Evolutionary conservation across 2,329 filamentous ascomycete genomes (phyloP).

Genomic region (Epicoccum sorghinum): DNA sequence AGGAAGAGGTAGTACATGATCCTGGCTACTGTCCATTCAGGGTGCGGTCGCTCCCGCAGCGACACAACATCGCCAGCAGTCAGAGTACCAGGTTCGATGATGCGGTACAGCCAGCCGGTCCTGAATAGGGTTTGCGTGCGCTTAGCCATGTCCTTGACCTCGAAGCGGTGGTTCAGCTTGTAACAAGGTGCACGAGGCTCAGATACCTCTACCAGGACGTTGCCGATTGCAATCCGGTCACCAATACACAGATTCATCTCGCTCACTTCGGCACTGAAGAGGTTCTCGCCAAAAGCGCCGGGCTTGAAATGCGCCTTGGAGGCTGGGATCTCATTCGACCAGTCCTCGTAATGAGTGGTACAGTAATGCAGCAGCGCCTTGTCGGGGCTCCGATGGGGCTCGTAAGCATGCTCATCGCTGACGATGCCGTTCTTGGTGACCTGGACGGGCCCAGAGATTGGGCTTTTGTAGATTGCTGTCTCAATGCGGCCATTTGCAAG

Average conservation of each 20-base stretch:
- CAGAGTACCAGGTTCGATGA: slow-evolving; percentile 62
- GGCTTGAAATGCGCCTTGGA: slow-evolving; percentile 59
- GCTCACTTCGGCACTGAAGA: slow-evolving; percentile 64
- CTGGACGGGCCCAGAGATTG: slow-evolving; percentile 53
- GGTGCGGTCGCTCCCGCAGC: slow-evolving; percentile 62
- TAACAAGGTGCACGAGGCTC: slow-evolving; percentile 70
- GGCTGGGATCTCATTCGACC: slow-evolving; percentile 60
- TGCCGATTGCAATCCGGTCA: slow-evolving; percentile 61
- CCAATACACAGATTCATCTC: slow-evolving; percentile 71
- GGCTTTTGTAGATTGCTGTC: slow-evolving; percentile 64
- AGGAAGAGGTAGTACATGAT: slow-evolving; percentile 68
- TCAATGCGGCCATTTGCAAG: slow-evolving; percentile 55
- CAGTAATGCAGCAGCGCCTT: slow-evolving; percentile 70
- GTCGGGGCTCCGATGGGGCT: slow-evolving; percentile 66
- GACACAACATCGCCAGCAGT: slow-evolving; percentile 62
- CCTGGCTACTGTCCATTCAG: slow-evolving; percentile 67
- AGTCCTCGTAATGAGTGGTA: slow-evolving; percentile 63
- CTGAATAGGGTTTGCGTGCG: slow-evolving; percentile 62
- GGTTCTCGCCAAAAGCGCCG: slow-evolving; percentile 70
- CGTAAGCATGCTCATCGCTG: slow-evolving; percentile 66
- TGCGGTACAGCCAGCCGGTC: slow-evolving; percentile 71
- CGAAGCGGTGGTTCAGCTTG: slow-evolving; percentile 72
- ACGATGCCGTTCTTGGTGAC: slow-evolving; percentile 60
- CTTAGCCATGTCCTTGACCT: slow-evolving; percentile 66
- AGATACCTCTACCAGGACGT: slow-evolving; percentile 62